Evolutionary conservation across 139 green algal genomes (phyloP).

Genomic region (Picochlorum sp.): DNA sequence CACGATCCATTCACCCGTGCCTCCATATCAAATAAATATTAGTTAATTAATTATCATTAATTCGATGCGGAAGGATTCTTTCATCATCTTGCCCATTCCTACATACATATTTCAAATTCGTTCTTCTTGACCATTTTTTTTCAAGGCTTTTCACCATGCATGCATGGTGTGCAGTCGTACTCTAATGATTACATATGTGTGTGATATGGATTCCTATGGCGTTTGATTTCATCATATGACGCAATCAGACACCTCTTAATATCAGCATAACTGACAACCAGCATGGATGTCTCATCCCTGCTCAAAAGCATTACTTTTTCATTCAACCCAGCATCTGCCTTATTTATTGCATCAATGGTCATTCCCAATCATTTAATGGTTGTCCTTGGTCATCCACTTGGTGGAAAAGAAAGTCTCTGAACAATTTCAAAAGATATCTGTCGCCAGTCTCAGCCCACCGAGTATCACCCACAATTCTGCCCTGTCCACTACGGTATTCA

Average conservation of each 20-base stretch:
- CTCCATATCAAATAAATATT: background rate
- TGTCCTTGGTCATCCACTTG: conserved; percentile 55
- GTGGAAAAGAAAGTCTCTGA: conserved; percentile 88
- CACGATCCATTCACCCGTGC: background rate
- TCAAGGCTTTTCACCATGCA: no score
- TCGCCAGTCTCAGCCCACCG: conserved; percentile 53
- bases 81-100: no score
- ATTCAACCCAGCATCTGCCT: conserved; percentile 67
- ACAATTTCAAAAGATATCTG: conserved; percentile 82
- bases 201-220: background rate
- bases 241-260: conserved; percentile 58
- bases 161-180: no score
- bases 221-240: conserved; percentile 48
- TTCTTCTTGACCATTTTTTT: no score
- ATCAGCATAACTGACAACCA: conserved; percentile 84
- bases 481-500: conserved; percentile 68
- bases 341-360: conserved; percentile 81
- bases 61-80: no score
- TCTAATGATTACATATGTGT: no score
- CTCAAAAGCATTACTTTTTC: conserved; percentile 66
- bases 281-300: conserved; percentile 75
- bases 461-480: conserved; percentile 41
- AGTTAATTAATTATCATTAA: no score
- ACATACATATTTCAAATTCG: no score
- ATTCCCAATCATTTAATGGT: conserved; percentile 79